Conservation (phyloP, 2,329 filamentous ascomycete species). For the Epichloe festucae region DNA sequence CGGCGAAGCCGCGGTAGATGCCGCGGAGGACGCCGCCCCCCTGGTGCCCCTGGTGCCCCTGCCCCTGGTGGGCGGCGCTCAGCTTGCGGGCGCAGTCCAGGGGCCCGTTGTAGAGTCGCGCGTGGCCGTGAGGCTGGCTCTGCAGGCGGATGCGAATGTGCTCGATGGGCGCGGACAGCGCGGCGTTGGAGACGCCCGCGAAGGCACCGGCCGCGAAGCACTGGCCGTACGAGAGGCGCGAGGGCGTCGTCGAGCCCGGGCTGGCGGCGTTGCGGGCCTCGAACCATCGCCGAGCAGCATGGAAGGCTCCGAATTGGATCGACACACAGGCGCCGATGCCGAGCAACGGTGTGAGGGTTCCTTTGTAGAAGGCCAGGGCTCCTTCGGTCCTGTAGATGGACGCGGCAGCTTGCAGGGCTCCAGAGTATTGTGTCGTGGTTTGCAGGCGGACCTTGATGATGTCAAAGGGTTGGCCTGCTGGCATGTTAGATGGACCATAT, state of each 20-base stretch:
- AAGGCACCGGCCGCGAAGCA: constrained; percentile 89
- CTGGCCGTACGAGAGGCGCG: constrained; percentile 61
- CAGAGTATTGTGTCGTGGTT: constrained; percentile 69
- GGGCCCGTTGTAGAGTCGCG: constrained; percentile 68
- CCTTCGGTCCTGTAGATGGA: constrained; percentile 85
- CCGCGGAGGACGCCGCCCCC: constrained; percentile 44
- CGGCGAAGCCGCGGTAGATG: constrained; percentile 75
- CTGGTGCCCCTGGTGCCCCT: too few relatives aligned
- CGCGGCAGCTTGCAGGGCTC: constrained; percentile 65
- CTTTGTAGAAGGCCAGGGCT: constrained; percentile 91
- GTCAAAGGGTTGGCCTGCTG: constrained; percentile 58
- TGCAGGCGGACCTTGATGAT: constrained; percentile 97
- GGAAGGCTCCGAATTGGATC: constrained; percentile 99
- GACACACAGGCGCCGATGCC: constrained; percentile 96
- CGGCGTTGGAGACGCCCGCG: constrained; percentile 79
- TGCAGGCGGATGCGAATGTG: constrained; percentile 93
- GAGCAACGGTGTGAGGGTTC: constrained; percentile 84
- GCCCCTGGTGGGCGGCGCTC: constrained; percentile 40
- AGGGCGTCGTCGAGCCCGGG: constrained; percentile 24
- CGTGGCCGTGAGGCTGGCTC: constrained; percentile 82
- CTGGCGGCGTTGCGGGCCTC: constrained; percentile 55
- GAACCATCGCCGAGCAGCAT: constrained; percentile 76
- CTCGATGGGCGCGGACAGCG: constrained; percentile 85
- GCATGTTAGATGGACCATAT: background rate
- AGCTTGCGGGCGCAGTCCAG: constrained; percentile 86